Base-by-base conservation (phyloP, 176 grass and related monocot genomes). In the Triticum turgidum region DNA sequence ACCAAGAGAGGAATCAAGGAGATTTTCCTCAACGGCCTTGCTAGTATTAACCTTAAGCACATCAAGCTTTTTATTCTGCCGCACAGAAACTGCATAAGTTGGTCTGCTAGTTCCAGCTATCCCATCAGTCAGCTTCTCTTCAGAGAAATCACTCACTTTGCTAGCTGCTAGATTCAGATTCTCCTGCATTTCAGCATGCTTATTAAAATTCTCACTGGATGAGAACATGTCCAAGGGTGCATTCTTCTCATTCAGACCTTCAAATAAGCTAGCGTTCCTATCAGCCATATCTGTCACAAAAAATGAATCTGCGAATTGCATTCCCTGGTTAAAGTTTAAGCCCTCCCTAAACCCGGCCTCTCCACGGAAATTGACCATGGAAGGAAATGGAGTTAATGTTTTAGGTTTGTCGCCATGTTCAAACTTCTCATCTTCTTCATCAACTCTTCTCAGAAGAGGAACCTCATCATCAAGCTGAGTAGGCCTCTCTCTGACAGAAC, bases 1-100 rank as follows among this genome's bases (percentile, higher is more conserved):
- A 69, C 86, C 83, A 74, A 87, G 73, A 80, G 80, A 85, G 21
- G 87, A 95, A 91, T 91, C 77, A 14, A 85, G 84, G 69, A 61
- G 24, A 20, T 30, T 83, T 32, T 87, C 83, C 72, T 65, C 72
- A 49, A 63, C 20, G 59, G 10, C 64, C 86, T 87, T 88, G 25
- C 39, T 49, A 80, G 42, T 76, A 52, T 84, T 63, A 56, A 85
- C 25, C 42, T 73, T 85, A 78, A 84, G 76, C 25, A 6, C 72
- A 15, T 49, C 80, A 2, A 75, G 22, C 10, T 69, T 66, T 59
- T 86, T 65, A 41, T 56, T 63, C 30, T 65, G 59, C 9, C 10
- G 6, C 77, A 34, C 8, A 27, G 14, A 58, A 54, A 88, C 11
- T 1, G 30, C 75, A 84, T 37, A 24, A 45, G 24, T 80, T 76